Base-by-base conservation (phyloP, 495 filamentous ascomycete genomes). In the Neurospora sp. region DNA sequence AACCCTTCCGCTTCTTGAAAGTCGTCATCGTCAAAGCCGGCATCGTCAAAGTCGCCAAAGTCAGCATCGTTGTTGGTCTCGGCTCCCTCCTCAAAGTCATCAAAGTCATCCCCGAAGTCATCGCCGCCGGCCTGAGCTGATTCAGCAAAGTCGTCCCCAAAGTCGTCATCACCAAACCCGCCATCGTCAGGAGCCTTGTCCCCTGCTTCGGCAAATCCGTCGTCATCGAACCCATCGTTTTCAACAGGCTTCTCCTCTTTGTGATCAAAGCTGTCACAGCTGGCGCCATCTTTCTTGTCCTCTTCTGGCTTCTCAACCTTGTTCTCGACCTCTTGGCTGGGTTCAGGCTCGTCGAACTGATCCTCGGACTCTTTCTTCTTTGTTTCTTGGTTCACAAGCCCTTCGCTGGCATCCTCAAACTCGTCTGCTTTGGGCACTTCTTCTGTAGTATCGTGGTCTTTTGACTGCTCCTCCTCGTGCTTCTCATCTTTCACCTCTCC, bases 81-180 rank as follows among this genome's bases (percentile, higher is more conserved):
- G 70, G 87, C 88, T 48, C 91, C 92, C 79, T 93, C 94, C 79
- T 94, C 94, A 79, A 98, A 98, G 77, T 98, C 94, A 81, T 98
- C 96, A 88, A 98, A 97, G 73, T 97, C 94, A 78, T 96, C 94
- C 72, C 91, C 92, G 83, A 91, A 91, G 22, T 84, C 89, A 75
- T 87, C 87, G 31, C 81, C 87, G 74, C 82, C 84, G 37, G 81
- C 81, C 72, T 83, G 79, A 65, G 78, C 79, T 40, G 69, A 78
- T 37, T 82, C 82, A 69, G 82, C 81, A 68, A 79, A 70, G 16
- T 20, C 78, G 69, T 84, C 81, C 44, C 82, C 83, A 70, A 80
- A 75, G 41, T 80, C 78, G 71, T 81, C 81, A 70, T 83, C 81
- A 72, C 80, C 82, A 69, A 81, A 40, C 39, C 68, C 71, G 9